Conservation (phyloP, 345 rosid genomes). For the Brassica rapa region DNA sequence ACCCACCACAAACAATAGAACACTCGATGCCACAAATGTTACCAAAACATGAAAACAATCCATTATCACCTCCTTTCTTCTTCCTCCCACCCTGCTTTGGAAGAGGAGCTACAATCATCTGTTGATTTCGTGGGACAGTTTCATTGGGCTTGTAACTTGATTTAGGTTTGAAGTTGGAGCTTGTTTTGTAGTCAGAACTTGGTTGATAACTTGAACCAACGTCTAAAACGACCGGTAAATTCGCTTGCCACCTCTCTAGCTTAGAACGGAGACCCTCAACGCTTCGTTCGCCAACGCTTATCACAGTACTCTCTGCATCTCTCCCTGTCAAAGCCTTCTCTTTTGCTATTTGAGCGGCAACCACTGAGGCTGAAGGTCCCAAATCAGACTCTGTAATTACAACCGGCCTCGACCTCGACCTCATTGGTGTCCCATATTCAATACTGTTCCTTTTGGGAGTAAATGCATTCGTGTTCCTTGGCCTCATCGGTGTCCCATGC, state of each 20-base stretch:
- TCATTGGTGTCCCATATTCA: constrained; percentile 45
- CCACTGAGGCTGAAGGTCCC: constrained; percentile 88
- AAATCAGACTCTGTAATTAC: constrained; percentile 67
- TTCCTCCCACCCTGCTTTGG: constrained; percentile 27
- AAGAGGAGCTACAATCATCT: constrained; percentile 37
- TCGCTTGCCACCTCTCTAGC: constrained; percentile 78
- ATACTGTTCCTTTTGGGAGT: constrained; percentile 32
- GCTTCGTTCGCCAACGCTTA: constrained; percentile 53
- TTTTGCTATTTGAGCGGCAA: constrained; percentile 63
- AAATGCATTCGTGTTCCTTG: constrained; percentile 24
- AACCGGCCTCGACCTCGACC: constrained; percentile 37
- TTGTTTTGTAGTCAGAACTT: constrained; percentile 32
- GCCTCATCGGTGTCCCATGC: constrained; percentile 39
- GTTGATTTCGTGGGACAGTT: constrained; percentile 29
- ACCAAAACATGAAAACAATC: constrained; percentile 35
- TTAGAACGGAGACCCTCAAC: constrained; percentile 80
- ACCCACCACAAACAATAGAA: constrained; percentile 67
- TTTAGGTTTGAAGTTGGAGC: constrained; percentile 32
- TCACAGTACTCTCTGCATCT: constrained; percentile 57
- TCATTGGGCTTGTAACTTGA: constrained; percentile 38
- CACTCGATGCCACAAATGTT: constrained; percentile 68
- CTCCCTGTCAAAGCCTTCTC: constrained; percentile 35
- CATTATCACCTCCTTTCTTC: constrained; percentile 32
- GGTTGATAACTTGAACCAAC: constrained; percentile 46
- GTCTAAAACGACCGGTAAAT: constrained; percentile 61